phyloP scores from a whole-genome alignment of 257 asterid genomes.

The Solanum infundibuliforme region DNA sequence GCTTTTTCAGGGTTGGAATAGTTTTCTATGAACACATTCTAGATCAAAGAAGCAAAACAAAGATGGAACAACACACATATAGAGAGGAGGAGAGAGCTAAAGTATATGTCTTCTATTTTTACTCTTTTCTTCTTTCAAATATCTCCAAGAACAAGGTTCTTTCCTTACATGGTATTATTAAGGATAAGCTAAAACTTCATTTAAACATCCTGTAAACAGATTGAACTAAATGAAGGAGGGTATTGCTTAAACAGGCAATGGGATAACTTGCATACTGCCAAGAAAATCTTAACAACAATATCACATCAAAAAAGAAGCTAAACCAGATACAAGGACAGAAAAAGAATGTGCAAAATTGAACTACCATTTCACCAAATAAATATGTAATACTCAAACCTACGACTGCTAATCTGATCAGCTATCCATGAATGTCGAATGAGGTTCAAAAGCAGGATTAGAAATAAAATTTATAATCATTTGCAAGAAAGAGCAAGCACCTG shows the following conservation, averaged over 20 bases:
- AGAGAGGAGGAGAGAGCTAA: background rate
- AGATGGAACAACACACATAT: background rate
- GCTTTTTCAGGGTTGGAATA: background rate
- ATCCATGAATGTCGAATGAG: background rate
- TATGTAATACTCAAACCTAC: background rate
- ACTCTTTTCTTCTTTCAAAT: background rate
- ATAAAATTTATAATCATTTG: background rate
- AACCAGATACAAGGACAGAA: background rate
- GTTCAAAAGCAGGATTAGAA: background rate
- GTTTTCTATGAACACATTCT: background rate
- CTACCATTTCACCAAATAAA: background rate
- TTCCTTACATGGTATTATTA: background rate
- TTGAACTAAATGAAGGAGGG: background rate
- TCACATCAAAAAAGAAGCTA: background rate
- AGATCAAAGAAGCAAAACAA: background rate
- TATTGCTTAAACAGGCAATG: background rate
- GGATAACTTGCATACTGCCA: background rate
- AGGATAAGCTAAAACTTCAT: background rate
- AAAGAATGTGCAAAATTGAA: background rate
- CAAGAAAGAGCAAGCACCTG: constrained; percentile 43
- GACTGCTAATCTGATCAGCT: background rate
- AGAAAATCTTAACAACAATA: background rate
- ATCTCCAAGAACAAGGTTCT: background rate
- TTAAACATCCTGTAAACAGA: background rate
- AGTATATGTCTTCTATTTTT: background rate